Evolutionary conservation across 768 basidiomycete species (phyloP).

Genomic region (Trametes punicea): DNA sequence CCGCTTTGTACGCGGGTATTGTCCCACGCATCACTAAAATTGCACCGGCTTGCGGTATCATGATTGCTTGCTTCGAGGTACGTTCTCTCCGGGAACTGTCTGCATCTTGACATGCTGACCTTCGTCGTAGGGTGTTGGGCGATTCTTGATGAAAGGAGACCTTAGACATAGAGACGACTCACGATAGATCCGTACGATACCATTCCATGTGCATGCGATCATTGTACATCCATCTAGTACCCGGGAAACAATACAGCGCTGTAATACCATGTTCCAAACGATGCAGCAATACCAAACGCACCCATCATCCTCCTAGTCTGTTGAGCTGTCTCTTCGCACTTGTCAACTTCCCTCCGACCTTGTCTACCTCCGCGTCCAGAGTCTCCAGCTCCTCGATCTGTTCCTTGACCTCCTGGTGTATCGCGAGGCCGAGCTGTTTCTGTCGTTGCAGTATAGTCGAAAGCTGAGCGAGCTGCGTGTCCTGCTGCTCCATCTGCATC

Average conservation of each 20-base stretch:
- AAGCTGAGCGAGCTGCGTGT: conserved; percentile 73
- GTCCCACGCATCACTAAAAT: conserved; percentile 91
- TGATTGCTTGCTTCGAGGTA: conserved; percentile 96
- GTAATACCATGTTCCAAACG: conserved; percentile 13
- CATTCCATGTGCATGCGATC: conserved; percentile 10
- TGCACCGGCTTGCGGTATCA: conserved; percentile 96
- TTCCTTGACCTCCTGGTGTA: conserved; percentile 72
- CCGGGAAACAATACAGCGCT: conserved; percentile 15
- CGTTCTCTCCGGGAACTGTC: conserved; percentile 22
- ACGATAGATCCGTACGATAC: conserved; percentile 16
- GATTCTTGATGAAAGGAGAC: conserved; percentile 39
- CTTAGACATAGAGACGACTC: conserved; percentile 16
- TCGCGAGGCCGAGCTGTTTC: conserved; percentile 81
- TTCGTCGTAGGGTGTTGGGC: conserved; percentile 52
- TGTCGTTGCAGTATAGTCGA: conserved; percentile 83
- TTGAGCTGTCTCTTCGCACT: conserved; percentile 80
- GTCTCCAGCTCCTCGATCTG: conserved; percentile 89
- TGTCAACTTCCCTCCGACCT: conserved; percentile 74
- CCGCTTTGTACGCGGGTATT: conserved; percentile 80
- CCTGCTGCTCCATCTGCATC: conserved; percentile 79
- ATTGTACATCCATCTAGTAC: conserved; percentile 20
- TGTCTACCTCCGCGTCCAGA: conserved; percentile 72
- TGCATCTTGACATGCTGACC: neutral
- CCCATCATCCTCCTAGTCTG: conserved; percentile 51
- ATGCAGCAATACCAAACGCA: conserved; percentile 3